phyloP scores from a whole-genome alignment of 2,329 filamentous ascomycete species.

The Aspergillus calidoustus region DNA sequence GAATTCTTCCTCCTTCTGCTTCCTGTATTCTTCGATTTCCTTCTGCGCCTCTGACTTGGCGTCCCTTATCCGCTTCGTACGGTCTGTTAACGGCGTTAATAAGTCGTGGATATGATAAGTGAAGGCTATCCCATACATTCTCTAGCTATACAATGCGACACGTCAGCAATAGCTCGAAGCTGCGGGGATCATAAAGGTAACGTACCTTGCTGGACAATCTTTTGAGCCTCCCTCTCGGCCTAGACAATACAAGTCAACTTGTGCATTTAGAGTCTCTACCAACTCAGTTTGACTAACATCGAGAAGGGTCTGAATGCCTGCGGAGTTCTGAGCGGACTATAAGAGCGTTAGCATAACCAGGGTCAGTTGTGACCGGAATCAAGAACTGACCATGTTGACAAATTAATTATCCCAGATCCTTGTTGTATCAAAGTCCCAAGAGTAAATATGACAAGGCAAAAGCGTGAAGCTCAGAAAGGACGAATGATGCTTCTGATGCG shows the following conservation, averaged over 20 bases:
- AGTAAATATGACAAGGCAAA: conserved; percentile 15
- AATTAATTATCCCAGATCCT: conserved; percentile 15
- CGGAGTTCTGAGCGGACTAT: conserved; percentile 97
- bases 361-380: conserved; percentile 5
- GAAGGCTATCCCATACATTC: conserved; percentile 68
- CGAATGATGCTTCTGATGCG: conserved; percentile 35
- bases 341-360: conserved; percentile 18
- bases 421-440: conserved; percentile 11
- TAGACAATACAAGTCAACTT: conserved; percentile 44
- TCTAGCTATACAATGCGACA: conserved; percentile 64
- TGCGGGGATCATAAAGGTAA: conserved; percentile 13
- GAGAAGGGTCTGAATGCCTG: conserved; percentile 97
- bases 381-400: conserved; percentile 36
- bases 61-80: conserved; percentile 96
- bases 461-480: conserved; percentile 26
- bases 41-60: conserved; percentile 96
- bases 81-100: conserved; percentile 60
- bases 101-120: background rate
- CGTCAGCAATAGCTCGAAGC: conserved; percentile 26
- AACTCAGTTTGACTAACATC: conserved; percentile 68
- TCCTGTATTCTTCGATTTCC: conserved; percentile 92
- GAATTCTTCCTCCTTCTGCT: conserved; percentile 90
- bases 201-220: conserved; percentile 96
- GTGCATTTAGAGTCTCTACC: background rate
- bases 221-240: conserved; percentile 98